Evolutionary conservation across 805 yeast species (phyloP).

Genomic region (Candida boidinii): DNA sequence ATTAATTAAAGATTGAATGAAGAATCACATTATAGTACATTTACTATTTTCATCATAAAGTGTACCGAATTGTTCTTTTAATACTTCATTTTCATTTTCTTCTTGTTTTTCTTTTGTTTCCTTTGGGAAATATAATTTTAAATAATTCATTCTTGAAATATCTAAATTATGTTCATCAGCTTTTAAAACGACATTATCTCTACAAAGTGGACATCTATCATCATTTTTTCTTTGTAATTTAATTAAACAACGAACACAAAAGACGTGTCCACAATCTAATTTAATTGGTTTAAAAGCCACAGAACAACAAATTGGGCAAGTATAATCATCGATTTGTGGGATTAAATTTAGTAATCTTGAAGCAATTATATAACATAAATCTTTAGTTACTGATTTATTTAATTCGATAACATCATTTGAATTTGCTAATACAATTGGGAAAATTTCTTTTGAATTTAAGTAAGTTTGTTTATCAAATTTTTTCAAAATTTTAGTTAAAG

Average conservation of each 20-base stretch:
- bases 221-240: constrained; percentile 53
- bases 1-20: too few species aligned
- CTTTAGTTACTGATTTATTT: constrained; percentile 40
- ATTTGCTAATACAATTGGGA: constrained; percentile 27
- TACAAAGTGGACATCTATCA: constrained; percentile 62
- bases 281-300: constrained; percentile 68
- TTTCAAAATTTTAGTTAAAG: constrained; percentile 60
- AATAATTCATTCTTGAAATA: constrained; percentile 36
- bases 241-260: constrained; percentile 66
- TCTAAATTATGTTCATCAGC: constrained; percentile 62
- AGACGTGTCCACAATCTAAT: constrained; percentile 55
- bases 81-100: constrained; percentile 41
- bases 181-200: constrained; percentile 40
- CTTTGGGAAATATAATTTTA: constrained; percentile 55
- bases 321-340: constrained; percentile 71
- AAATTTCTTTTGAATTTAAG: constrained; percentile 34
- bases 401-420: constrained; percentile 21
- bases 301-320: constrained; percentile 64
- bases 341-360: constrained; percentile 43
- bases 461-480: constrained; percentile 70
- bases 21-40: constrained; percentile 21
- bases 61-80: constrained; percentile 31
- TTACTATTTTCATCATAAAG: constrained; percentile 20
- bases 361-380: constrained; percentile 48
- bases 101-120: constrained; percentile 57